Evolutionary conservation across 2,329 filamentous ascomycete genomes (phyloP), one percentile per base, ranked within the genome.

Genomic region (Diaporthe destruens): DNA sequence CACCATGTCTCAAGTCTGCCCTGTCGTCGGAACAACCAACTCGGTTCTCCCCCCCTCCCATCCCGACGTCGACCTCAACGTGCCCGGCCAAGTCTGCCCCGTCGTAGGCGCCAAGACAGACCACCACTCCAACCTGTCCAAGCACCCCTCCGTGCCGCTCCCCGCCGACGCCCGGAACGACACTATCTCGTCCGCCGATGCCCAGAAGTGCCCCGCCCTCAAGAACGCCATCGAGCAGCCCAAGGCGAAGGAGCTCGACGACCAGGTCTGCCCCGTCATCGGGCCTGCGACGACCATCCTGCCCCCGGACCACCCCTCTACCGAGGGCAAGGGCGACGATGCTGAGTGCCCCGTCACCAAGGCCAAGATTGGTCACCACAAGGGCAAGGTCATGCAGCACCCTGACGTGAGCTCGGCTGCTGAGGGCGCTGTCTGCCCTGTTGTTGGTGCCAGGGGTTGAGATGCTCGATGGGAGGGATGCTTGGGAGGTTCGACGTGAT

Each of bases 11-110:
- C 76, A 78, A 76, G 81, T 81, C 74, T 84, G 82, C 76, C 82
- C 82, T 74, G 81, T 84, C 69, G 81, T 84, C 72, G 82, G 82
- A 74, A 84, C 82, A 1, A 84, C 81, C 72, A 84, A 83, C 79
- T 77, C 77, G 68, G 83, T 81, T 8, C 79, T 84, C 1, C 83
- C 83, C 7, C 83, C 82, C 0, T 80, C 80, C 1, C 82, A 83
- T 76, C 81, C 82, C 5, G 79, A 82, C 42, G 75, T 85, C 76
- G 82, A 85, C 76, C 80, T 85, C 57, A 79, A 80, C 39, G 78
- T 81, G 76, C 81, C 83, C 0, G 82, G 82, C 42, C 82, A 83
- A 75, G 80, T 75, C 11, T 85, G 82, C 77, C 83, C 83, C 49
- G 78, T 84, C 59, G 83, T 84, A 36, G 82, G 82, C 59, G 83